Conservation (phyloP, 129 eudicot genomes). For the sunflower (Helianthus annuus) region DNA sequence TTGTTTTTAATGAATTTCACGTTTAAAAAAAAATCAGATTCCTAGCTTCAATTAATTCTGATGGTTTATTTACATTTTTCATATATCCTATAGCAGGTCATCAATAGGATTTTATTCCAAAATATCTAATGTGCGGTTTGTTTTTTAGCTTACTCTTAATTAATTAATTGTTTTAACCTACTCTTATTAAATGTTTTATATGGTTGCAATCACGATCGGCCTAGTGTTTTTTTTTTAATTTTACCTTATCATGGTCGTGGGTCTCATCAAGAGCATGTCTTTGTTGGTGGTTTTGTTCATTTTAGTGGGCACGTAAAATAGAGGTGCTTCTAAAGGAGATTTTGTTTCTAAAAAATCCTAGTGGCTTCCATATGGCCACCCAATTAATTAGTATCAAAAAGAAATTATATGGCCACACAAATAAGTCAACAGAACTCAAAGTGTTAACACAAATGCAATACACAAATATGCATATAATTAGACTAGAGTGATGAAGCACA, state of each 20-base stretch:
- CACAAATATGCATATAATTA: neutral
- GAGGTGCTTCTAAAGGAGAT: neutral
- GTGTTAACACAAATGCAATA: neutral
- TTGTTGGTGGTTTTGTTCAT: slow-evolving; percentile 11
- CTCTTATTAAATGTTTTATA: neutral
- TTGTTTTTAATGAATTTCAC: no score
- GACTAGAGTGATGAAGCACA: neutral
- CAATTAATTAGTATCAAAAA: neutral
- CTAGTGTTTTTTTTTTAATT: neutral
- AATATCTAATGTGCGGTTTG: no score
- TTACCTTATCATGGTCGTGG: neutral
- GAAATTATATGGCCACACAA: neutral
- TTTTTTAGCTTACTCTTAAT: neutral
- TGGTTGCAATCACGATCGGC: neutral
- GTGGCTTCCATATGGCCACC: slow-evolving; percentile 18
- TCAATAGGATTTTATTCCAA: no score
- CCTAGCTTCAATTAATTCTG: no score
- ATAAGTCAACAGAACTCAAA: neutral
- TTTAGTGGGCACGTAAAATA: slow-evolving; percentile 18
- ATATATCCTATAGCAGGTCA: no score
- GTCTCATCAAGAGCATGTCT: neutral
- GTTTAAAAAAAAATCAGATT: no score
- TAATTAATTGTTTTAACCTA: neutral
- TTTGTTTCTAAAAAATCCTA: neutral
- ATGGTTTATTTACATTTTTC: no score